These are phyloP conservation scores for Mycena rosella DNA, from an alignment of 768 basidiomycete species.

Conservation along the genomic window DNA sequence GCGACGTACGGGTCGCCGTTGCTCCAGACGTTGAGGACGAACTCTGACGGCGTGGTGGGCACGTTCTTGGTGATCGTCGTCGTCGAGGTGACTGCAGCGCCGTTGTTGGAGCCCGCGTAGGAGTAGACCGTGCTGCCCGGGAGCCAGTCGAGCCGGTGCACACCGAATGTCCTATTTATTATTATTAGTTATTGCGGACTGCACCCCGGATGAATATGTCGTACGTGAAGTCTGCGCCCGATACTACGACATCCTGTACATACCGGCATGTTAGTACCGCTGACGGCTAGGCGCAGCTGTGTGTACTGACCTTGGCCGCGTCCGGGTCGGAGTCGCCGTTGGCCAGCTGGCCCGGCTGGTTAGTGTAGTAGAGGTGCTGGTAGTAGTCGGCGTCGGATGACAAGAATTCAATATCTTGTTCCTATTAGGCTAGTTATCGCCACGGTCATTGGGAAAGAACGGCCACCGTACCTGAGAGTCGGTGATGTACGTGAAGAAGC, in stretches of 20 bases:
- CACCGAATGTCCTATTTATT: slow-evolving; percentile 37
- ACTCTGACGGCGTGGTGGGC: slow-evolving; percentile 25
- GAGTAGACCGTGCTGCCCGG: slow-evolving; percentile 24
- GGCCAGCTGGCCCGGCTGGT: slow-evolving; percentile 29
- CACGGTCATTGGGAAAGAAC: no score
- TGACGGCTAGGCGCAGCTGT: no score
- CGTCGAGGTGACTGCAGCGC: slow-evolving; percentile 6
- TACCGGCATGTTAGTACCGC: not conserved
- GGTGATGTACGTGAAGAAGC: slow-evolving; percentile 33
- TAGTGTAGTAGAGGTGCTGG: slow-evolving; percentile 35
- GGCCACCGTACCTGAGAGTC: slow-evolving; percentile 32
- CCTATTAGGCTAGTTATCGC: slow-evolving; percentile 2
- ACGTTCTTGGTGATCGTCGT: slow-evolving; percentile 32
- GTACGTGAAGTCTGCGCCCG: slow-evolving; percentile 37
- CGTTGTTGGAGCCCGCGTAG: slow-evolving; percentile 27
- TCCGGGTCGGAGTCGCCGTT: slow-evolving; percentile 18
- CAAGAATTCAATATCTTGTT: slow-evolving; percentile 39
- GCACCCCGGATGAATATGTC: no score
- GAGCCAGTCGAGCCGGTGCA: slow-evolving; percentile 37
- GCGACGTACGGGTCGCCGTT: slow-evolving; percentile 27
- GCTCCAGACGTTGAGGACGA: slow-evolving; percentile 34
- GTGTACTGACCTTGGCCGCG: slow-evolving; percentile 30
- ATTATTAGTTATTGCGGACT: no score
- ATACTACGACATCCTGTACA: slow-evolving; percentile 18
- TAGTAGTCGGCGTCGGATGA: slow-evolving; percentile 29